Conservation (phyloP, 805 yeast genomes). For the Starmerella scarabaei region DNA sequence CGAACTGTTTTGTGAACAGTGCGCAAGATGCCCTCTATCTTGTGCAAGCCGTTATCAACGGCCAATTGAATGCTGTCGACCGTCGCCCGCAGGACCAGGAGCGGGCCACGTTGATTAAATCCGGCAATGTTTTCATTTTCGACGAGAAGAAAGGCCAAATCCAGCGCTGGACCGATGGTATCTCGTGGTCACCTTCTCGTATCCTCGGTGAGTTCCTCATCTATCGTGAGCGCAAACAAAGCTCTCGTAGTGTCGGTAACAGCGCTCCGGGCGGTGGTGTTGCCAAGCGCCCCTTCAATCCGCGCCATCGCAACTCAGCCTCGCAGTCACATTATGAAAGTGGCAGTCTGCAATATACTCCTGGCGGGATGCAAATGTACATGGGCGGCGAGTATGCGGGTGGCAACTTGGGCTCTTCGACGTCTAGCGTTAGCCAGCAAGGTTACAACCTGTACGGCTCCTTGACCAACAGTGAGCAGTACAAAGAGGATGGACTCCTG, state of each 20-base stretch:
- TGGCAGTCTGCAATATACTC: not conserved
- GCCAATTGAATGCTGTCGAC: slow-evolving; percentile 46
- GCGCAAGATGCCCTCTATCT: slow-evolving; percentile 73
- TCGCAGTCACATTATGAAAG: not conserved
- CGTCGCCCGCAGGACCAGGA: slow-evolving; percentile 78
- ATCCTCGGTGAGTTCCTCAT: slow-evolving; percentile 75
- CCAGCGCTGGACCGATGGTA: slow-evolving; percentile 94
- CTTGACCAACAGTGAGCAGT: slow-evolving; percentile 46
- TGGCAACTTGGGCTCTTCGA: not conserved
- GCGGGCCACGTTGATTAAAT: slow-evolving; percentile 46
- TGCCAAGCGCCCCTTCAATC: not conserved
- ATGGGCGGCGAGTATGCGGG: not conserved
- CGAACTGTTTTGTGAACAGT: slow-evolving; percentile 58
- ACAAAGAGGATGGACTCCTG: slow-evolving; percentile 59
- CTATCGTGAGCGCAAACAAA: slow-evolving; percentile 56
- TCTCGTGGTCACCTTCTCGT: slow-evolving; percentile 84
- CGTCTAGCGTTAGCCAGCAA: not conserved
- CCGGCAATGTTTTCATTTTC: slow-evolving; percentile 77
- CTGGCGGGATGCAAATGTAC: not conserved
- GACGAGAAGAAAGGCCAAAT: slow-evolving; percentile 72
- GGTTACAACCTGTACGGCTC: slow-evolving; percentile 37
- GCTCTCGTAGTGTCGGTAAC: too few relatives aligned
- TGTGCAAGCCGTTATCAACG: slow-evolving; percentile 63
- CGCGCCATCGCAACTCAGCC: not conserved
- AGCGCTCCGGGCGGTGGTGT: not conserved